Base-by-base conservation (phyloP, 1,139 yeast genomes). In the Scheffersomyces titani region DNA sequence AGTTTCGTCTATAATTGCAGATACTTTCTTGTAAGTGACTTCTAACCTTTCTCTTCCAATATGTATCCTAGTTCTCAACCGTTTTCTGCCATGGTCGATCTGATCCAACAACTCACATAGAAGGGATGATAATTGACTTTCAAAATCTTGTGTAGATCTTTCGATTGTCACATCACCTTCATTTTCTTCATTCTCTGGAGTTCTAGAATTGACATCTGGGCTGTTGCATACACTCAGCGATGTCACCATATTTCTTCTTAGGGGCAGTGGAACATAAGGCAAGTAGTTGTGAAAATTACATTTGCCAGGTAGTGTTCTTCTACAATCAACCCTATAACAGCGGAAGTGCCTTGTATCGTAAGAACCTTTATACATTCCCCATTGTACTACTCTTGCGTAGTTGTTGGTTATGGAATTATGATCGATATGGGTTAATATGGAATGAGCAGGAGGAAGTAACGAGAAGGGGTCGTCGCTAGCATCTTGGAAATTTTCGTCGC, bases 351-450 rank as follows among this genome's bases (percentile, higher is more conserved):
- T 56, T n/a, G 64, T 60, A 51, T 67, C 67, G 44, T 51, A 56
- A 44, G 48, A 44, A 7, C 70, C 70, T 36, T 57, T 58, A 58
- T 64, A 64, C 54, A 57, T 57, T 3, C 65, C 65, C 30, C 57
- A 20, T 46, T 46, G 20, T 13, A 46, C 16, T n/a, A 46, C 49
- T 46, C 49, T 22, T 46, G 22, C 24, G 24, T 46, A 22, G 49
- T 46, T 46, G 24, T 19, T 46, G 18, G 40, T 30, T 30, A 30
- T 30, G 40, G 16, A 30, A 16, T 30, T 30, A 11, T 30, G 40
- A 11, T 30, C 40, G 9, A 30, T 30, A 11, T 30, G 40, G 40
- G 16, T 30, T 16, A 30, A 30, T 11, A 30, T 30, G 40, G 40
- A 30, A 11, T 13, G 40, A 30, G 40, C 40, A 9, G 40, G 40